Percentiles rank a stretch among this genome's conserved stretches.
Evolutionary conservation across 805 yeast species (phyloP).

Genomic region (Ogataea dorogensis): DNA sequence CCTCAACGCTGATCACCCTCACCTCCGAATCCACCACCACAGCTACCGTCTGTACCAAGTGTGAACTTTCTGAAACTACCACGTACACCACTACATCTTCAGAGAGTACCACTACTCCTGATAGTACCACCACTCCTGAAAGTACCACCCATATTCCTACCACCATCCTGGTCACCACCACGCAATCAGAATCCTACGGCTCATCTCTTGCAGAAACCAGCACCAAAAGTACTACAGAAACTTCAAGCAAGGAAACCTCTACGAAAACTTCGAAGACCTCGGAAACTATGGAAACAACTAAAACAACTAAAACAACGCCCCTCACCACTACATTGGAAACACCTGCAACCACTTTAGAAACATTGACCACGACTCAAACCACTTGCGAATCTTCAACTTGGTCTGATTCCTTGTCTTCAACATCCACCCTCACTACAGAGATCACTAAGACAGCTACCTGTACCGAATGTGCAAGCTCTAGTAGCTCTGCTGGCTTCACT

Average conservation of each 20-base stretch:
- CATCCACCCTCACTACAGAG: conserved; percentile 1
- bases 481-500: background rate
- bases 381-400: background rate
- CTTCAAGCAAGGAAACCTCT: conserved; percentile 1
- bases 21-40: conserved; percentile 1
- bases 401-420: background rate
- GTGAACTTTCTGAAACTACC: background rate
- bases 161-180: no score
- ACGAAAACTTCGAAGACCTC: conserved; percentile 2
- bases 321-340: background rate
- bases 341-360: conserved; percentile 1
- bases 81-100: conserved; percentile 6
- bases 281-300: background rate
- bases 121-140: background rate
- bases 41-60: conserved; percentile 4
- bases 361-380: conserved; percentile 2
- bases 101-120: background rate
- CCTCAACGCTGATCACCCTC: conserved; percentile 1
- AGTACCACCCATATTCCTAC: background rate
- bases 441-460: no score
- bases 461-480: no score
- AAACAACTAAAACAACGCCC: conserved; percentile 4
- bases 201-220: no score
- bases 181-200: no score
- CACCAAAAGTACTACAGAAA: background rate